Evolutionary conservation across 208 protist species (phyloP), one percentile per base, ranked within the genome.

Genomic region (Tritrichomonas musculus): DNA sequence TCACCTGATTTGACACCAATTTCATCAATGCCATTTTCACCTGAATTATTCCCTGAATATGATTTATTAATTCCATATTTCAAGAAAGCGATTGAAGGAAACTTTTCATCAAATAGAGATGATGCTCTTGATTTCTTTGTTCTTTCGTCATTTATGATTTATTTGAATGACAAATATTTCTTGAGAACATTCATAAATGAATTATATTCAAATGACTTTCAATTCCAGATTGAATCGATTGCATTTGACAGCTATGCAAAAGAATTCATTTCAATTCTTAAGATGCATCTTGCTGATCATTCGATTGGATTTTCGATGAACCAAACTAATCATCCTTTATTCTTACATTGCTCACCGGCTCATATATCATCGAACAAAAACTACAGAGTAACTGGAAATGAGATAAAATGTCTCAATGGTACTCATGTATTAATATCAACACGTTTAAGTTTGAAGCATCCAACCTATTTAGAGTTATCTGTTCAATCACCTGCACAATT

Each of bases 71-170:
- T 88, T 13, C 77, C 77, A 13, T 88, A 53, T 47, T 88, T 88
- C 17, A 88, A 27, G 39, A 53, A 60, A 9, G 77, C 77, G 20
- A 39, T 88, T 3, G 44, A 88, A 27, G n/a, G 57, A 39, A 27
- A 50, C n/a, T 20, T 20, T 20, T 30, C 22, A 50, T 82, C 73
- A 53, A 47, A 53, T 39, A 3, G 0, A 3, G 47, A 30, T n/a
- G 77, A 88, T 57, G 41, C 77, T 57, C 47, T 88, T 14, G 47
- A 88, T n/a, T 88, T 88, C 36, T 88, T 57, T 50, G 44, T 88
- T 39, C 44, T 88, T 47, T 47, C 44, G 20, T 60, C 47, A 33
- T 88, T 88, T 44, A 39, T 33, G n/a, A 27, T 17, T 17, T 88
- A 88, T 47, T 41, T 88, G 0, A 88, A 13, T 2, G 77, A 88